Percentiles rank a stretch among this genome's conserved stretches.
Conservation (phyloP, 306 rosid species). For the Trichosanthes cucumerina region DNA sequence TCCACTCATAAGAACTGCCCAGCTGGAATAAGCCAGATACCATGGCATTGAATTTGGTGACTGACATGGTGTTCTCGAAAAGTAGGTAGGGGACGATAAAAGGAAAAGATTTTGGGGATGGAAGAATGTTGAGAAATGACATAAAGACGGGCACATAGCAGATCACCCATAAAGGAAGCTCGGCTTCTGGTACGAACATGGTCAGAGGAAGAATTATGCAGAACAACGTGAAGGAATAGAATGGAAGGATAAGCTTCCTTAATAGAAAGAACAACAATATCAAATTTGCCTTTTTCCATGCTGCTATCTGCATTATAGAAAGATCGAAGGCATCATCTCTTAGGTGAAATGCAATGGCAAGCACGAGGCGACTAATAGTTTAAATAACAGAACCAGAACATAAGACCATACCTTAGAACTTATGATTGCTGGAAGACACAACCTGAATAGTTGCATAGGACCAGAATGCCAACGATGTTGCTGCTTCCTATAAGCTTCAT, state of each 20-base stretch:
- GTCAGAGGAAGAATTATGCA: constrained; percentile 91
- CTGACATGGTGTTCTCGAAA: constrained; percentile 93
- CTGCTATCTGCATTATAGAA: constrained; percentile 56
- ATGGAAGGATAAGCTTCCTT: constrained; percentile 88
- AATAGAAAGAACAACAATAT: constrained; percentile 73
- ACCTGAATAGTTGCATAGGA: constrained; percentile 90
- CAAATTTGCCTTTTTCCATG: constrained; percentile 84
- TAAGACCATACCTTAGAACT: constrained; percentile 55
- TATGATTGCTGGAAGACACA: constrained; percentile 78
- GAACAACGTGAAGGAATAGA: constrained; percentile 90
- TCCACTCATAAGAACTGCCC: constrained; percentile 95
- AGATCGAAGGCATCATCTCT: constrained; percentile 8
- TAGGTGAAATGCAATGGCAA: neutral
- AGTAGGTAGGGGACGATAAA: constrained; percentile 88
- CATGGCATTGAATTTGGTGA: constrained; percentile 95
- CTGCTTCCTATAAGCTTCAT: constrained; percentile 93
- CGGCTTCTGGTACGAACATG: constrained; percentile 96
- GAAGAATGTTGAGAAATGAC: constrained; percentile 88
- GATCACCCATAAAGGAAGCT: constrained; percentile 89
- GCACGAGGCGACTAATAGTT: constrained; percentile 1
- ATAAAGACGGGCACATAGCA: constrained; percentile 83
- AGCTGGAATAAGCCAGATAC: constrained; percentile 84
- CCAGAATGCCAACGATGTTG: constrained; percentile 99
- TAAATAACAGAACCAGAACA: constrained; percentile 4
- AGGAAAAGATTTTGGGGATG: constrained; percentile 89